Conservation (phyloP, 2,329 filamentous ascomycete species). For the Mollisiaceae sp. region DNA sequence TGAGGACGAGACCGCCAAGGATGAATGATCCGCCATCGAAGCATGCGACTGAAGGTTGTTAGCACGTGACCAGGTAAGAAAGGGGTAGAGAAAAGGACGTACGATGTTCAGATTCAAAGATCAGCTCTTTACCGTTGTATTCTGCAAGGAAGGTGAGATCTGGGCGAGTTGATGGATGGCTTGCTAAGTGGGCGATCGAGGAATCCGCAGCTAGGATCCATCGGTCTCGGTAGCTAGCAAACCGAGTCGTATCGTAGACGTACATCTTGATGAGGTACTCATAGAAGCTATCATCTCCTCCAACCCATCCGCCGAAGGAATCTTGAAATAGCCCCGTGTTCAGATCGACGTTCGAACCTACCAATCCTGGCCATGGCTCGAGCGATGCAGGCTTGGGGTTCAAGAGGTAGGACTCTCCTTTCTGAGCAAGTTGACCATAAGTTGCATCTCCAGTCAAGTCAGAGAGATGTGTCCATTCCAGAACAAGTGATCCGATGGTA, state of each 20-base stretch:
- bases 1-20: constrained; percentile 75
- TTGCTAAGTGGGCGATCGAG: constrained; percentile 72
- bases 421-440: constrained; percentile 71
- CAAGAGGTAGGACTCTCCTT: constrained; percentile 72
- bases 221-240: constrained; percentile 68
- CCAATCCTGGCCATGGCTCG: constrained; percentile 78
- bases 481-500: constrained; percentile 75
- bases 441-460: constrained; percentile 72
- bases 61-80: background rate
- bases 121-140: constrained; percentile 54
- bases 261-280: constrained; percentile 95
- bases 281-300: constrained; percentile 81
- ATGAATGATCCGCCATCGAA: constrained; percentile 88
- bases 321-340: constrained; percentile 70
- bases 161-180: constrained; percentile 66
- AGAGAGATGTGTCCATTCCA: constrained; percentile 84
- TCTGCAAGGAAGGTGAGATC: constrained; percentile 75
- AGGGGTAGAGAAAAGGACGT: constrained; percentile 18
- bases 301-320: constrained; percentile 74
- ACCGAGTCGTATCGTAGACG: constrained; percentile 72
- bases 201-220: constrained; percentile 80
- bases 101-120: constrained; percentile 53
- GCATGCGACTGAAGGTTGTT: constrained; percentile 64
- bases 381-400: constrained; percentile 63
- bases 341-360: constrained; percentile 71